Evolutionary conservation across 805 yeast genomes (phyloP), one percentile per base, ranked within the genome.

Genomic region (Myxozyma lipomycoides): DNA sequence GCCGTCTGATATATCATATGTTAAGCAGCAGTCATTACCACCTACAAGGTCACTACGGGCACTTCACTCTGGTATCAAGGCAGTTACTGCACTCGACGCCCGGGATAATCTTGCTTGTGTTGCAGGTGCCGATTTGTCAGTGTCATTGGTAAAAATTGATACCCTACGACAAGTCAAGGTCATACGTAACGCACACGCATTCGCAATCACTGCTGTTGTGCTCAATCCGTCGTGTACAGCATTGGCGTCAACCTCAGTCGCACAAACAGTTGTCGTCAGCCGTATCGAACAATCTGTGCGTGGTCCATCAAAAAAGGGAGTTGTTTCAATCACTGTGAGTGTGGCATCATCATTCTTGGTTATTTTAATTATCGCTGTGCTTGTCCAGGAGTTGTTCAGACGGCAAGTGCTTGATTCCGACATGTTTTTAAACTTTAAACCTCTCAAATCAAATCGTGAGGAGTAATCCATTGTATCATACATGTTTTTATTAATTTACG

Each of bases 161-260:
- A 78, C 75, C 54, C 76, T 89, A 52, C 73, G 75, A 39, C 66
- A 75, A 10, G 60, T 79, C 23, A 78, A 76, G 50, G 69, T 73
- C 4, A 70, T 80, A 48, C 75, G 76, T 39, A 78, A 83, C 53
- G 81, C 85, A 48, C 96, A 89, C 65, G 71, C 76, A 6, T 86
- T 86, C 65, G 88, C 95, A 23, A 81, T 88, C 46, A 88, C 96
- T 0, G 75, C 78, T 40, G 79, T 86, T 7, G 71, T 79, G 2
- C 82, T 87, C 52, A 82, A 88, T 3, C 83, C 85, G 12, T 74
- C 79, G 63, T 88, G 90, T 5, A 69, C 77, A 45, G 74, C 74
- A 48, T 68, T 87, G 43, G 91, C 87, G 2, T 77, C 87, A 21
- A 83, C 81, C 0, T 83, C 91, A 30, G 95, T 90, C 1, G 86